Base-by-base conservation (phyloP, 2,329 filamentous ascomycete genomes). In the Alternaria metachromatica region DNA sequence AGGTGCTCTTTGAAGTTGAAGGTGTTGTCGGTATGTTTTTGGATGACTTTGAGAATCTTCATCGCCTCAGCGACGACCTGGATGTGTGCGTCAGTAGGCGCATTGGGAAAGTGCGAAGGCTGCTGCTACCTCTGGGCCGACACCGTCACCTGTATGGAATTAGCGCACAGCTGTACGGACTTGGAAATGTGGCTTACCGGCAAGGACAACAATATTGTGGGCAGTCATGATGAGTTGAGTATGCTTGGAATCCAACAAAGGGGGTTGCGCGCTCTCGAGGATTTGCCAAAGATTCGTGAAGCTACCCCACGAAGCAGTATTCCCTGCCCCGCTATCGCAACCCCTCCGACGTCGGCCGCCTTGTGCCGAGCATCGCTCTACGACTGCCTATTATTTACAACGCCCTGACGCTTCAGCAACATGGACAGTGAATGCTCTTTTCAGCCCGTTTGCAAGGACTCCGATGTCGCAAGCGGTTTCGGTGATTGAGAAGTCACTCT, bases 1-100 rank as follows among this genome's bases (percentile, higher is more conserved):
- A 96, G 86, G 79, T 97, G 93, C 60, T 97, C 89, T 78, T 97
- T 88, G 74, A 97, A 91, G 80, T 96, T 93, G 84, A 98, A 97
- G 75, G 90, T 90, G 79, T 91, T 86, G 70, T 89, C 87, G 60
- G 90, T 87, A 77, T 88, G 90, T 73, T 90, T 87, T 84, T 97
- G 92, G 63, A 98, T 84, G 5, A 91, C 86, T 78, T 90, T 91
- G 77, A 98, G 87, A 70, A 96, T 84, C 92, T 97, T 97, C 76
- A 97, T 83, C 65, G 89, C 93, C 84, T 97, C 94, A 68, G 89
- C 88, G 62, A 93, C 89, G 68, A 97, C 92, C 92, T 92, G 61
- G 23, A 63, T 26, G 43, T 33, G 37, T 41, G n/a, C 54, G 65
- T 78, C 21, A 78, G 74, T 66, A 62, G 56, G 20, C 56, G 51